Conservation (phyloP, 2,329 filamentous ascomycete genomes). For the Talaromyces sp. region DNA sequence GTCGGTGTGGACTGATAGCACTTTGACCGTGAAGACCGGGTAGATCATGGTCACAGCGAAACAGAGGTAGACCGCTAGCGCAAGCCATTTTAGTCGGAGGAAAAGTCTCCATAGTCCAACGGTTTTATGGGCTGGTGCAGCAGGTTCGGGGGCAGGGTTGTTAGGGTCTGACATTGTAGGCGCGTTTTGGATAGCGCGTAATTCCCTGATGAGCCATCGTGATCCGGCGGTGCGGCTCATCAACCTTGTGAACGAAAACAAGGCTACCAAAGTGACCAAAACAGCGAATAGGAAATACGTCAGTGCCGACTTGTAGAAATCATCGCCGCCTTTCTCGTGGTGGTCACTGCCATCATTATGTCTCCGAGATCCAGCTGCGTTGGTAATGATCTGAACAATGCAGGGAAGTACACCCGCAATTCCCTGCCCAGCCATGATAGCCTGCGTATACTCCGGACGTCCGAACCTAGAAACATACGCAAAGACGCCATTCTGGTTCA, state of each 20-base stretch:
- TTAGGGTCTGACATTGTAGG: constrained; percentile 14
- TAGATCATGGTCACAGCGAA: constrained; percentile 91
- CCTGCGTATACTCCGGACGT: constrained; percentile 85
- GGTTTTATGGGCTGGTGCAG: constrained; percentile 38
- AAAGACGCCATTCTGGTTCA: constrained; percentile 92
- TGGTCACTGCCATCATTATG: constrained; percentile 28
- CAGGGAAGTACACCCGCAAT: constrained; percentile 88
- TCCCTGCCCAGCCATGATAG: constrained; percentile 92
- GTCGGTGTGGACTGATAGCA: constrained; percentile 49
- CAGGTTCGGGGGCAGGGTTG: not conserved
- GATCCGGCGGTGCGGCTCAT: constrained; percentile 49
- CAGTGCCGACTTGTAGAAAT: constrained; percentile 71
- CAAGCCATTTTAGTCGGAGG: constrained; percentile 74
- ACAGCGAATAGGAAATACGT: constrained; percentile 90
- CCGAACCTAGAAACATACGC: constrained; percentile 86
- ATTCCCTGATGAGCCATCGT: constrained; percentile 21
- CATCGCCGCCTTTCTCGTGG: constrained; percentile 28
- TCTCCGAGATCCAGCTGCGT: constrained; percentile 61
- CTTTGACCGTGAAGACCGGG: constrained; percentile 81
- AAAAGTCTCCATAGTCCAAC: constrained; percentile 67
- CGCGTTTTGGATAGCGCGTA: constrained; percentile 14
- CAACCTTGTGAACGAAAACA: constrained; percentile 74
- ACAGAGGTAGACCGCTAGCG: constrained; percentile 73
- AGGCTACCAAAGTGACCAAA: constrained; percentile 65
- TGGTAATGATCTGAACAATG: constrained; percentile 80